Evolutionary conservation across 1,284 basidiomycete species (phyloP), one percentile per base, ranked within the genome.

Genomic region (Ustilago vetiveriae): DNA sequence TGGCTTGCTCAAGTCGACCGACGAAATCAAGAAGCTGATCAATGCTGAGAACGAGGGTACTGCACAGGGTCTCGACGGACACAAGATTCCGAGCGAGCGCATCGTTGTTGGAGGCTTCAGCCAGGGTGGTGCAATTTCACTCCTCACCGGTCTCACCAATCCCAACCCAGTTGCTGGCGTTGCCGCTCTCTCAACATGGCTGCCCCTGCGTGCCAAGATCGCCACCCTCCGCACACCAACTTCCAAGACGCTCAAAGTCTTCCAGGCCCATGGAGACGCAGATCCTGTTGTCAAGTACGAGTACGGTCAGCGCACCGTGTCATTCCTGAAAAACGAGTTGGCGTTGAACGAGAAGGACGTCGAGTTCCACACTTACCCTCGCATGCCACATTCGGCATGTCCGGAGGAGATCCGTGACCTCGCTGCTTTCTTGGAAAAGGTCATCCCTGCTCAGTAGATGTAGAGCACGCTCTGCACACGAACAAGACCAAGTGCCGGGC

Each of bases 331-430:
- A 38, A 50, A 55, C 17, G 66, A 76, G 23, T 49, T 80, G 27
- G 73, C 63, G 10, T 43, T 79, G 29, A 53, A 39, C 21, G 60
- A 68, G 35, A 37, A 64, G 37, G 65, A 60, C 24, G 71, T 76
- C 46, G 46, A 62, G 22, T 76, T 71, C 30, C 58, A 76, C 55
- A 66, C 67, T 19, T 82, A 82, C 45, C 47, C 42, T 14, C 55
- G 74, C 19, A 80, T 82, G 78, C 67, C 69, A 7, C 80, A 82
- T 55, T 74, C 73, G 40, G 80, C 80, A 9, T 79, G 79, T 47
- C 70, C 77, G 2, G 68, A 79, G 41, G 79, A 81, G 74, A 78
- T 78, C 29, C 65, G 68, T 23, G 64, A 78, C 45, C 46, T 78
- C 3, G 75, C 68, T 7, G 36, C 58, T 29, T 78, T 68, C 53